Percentiles rank a stretch among this genome's conserved stretches.
Conservation (phyloP, 2,329 filamentous ascomycete species). For the Penicillium olsonii region DNA sequence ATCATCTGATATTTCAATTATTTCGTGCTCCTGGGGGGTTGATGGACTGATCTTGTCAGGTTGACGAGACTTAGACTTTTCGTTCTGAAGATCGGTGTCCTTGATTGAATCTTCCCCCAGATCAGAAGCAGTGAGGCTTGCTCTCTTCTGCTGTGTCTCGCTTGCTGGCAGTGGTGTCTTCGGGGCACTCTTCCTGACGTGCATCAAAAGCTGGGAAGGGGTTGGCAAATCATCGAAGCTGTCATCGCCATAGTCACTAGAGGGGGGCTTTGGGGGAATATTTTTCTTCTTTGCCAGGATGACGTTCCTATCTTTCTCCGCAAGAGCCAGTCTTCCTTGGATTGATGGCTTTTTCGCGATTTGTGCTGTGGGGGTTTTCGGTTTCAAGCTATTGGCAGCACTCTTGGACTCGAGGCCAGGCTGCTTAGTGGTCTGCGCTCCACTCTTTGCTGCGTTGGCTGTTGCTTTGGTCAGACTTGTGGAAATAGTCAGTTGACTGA, state of each 20-base stretch:
- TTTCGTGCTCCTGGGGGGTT: background rate
- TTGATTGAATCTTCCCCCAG: too few relatives aligned
- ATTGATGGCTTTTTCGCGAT: background rate
- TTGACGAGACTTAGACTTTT: background rate
- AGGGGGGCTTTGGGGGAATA: slow-evolving; percentile 13
- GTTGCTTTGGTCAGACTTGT: slow-evolving; percentile 28
- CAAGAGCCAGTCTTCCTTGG: background rate
- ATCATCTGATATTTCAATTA: slow-evolving; percentile 11
- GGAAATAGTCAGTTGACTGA: slow-evolving; percentile 31
- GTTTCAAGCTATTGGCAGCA: background rate
- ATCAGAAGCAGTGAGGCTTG: background rate
- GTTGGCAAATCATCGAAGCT: slow-evolving; percentile 42
- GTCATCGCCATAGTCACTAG: slow-evolving; percentile 37
- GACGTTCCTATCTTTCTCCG: background rate
- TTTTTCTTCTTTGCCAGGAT: background rate
- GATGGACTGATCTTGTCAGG: background rate
- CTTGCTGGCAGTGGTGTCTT: background rate
- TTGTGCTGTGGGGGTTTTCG: too few relatives aligned
- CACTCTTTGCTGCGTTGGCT: slow-evolving; percentile 13
- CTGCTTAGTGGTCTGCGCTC: background rate
- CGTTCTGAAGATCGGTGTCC: background rate
- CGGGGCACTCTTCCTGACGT: background rate
- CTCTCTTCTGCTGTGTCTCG: slow-evolving; percentile 1
- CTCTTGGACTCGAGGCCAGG: background rate
- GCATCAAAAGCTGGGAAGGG: slow-evolving; percentile 29